Conservation (phyloP, 169 alveolate genomes). For the Plasmodium reichenowi region DNA sequence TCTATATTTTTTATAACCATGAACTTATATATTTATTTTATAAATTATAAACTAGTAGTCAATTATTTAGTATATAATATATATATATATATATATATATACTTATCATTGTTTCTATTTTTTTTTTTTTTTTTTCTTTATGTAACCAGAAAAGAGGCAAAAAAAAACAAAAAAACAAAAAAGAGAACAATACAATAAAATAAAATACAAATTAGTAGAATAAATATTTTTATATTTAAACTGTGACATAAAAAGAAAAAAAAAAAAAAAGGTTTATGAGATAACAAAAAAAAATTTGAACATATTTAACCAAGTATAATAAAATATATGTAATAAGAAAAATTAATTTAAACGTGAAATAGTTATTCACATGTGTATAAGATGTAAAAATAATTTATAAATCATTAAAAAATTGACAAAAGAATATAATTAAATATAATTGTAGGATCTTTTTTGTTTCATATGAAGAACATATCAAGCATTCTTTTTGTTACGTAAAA, state of each 20-base stretch:
- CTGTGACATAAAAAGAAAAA: constrained; percentile 20
- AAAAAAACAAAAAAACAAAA: not conserved
- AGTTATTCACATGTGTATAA: not conserved
- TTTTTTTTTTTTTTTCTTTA: not conserved
- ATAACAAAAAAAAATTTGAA: not conserved
- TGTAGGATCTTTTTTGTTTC: constrained; percentile 16
- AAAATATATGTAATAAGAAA: not conserved
- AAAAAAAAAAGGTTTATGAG: constrained; percentile 2
- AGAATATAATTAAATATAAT: not conserved
- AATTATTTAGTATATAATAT: no score
- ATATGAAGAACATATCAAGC: constrained; percentile 92
- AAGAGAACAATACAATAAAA: not conserved
- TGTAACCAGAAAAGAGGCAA: not conserved
- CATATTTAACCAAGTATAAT: not conserved
- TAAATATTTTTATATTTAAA: constrained; percentile 62
- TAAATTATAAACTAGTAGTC: no score
- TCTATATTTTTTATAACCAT: no score
- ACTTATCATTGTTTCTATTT: not conserved
- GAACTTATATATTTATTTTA: no score
- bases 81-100: no score
- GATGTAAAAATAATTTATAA: constrained; percentile 1
- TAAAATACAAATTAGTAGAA: constrained; percentile 5
- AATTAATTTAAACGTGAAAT: not conserved
- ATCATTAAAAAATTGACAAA: constrained; percentile 25
- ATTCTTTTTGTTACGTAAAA: constrained; percentile 94